Conservation (phyloP, 805 yeast genomes). For the Metschnikowia dekortorum region DNA sequence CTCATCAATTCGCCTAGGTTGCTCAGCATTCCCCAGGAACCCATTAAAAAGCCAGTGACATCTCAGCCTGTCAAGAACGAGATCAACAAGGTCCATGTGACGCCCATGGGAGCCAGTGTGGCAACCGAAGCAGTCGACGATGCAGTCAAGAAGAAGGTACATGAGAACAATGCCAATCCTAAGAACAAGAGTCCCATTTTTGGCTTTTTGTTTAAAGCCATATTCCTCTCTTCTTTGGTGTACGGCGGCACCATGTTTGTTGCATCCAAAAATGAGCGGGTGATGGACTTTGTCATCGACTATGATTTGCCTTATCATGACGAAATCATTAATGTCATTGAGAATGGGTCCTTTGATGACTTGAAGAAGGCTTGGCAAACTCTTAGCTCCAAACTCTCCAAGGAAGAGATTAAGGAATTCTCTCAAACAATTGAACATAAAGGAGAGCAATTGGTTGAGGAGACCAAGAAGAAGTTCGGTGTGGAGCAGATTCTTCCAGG, state of each 20-base stretch:
- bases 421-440: constrained; percentile 30
- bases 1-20: constrained; percentile 10
- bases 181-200: constrained; percentile 28
- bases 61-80: constrained; percentile 15
- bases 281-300: constrained; percentile 42
- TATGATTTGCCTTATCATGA: constrained; percentile 41
- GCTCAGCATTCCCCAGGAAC: constrained; percentile 10
- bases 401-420: constrained; percentile 28
- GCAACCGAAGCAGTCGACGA: constrained; percentile 6
- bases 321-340: constrained; percentile 35
- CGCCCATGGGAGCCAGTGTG: constrained; percentile 2
- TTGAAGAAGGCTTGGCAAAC: constrained; percentile 19
- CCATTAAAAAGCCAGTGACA: constrained; percentile 14
- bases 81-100: constrained; percentile 3
- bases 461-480: constrained; percentile 32
- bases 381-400: constrained; percentile 22
- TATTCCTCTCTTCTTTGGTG: constrained; percentile 23
- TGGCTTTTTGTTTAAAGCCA: constrained; percentile 28
- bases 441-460: constrained; percentile 32
- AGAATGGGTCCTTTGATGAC: constrained; percentile 33
- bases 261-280: constrained; percentile 41
- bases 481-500: constrained; percentile 27
- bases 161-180: constrained; percentile 13
- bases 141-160: constrained; percentile 17
- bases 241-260: constrained; percentile 38